Percentiles rank a stretch among this genome's conserved stretches.
These are phyloP conservation scores for Paraurostyla sp. DNA, from an alignment of 73 alveolate species.

Conservation along the genomic window DNA sequence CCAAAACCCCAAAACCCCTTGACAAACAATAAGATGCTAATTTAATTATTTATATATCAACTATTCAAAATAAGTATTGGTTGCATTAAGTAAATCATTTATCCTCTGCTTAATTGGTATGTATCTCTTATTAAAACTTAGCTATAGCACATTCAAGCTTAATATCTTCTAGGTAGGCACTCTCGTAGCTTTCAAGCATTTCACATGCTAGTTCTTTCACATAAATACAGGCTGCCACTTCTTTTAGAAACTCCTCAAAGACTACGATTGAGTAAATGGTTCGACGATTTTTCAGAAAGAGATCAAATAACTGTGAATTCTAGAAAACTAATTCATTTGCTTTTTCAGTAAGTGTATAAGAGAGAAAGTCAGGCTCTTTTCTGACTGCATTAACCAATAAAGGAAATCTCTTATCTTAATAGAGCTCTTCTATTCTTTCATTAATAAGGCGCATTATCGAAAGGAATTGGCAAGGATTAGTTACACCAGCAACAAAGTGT, in stretches of 20 bases:
- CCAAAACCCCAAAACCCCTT: too few species aligned
- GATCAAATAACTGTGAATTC: neutral
- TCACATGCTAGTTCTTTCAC: constrained; percentile 36
- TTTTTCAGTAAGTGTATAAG: neutral
- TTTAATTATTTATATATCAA: too few species aligned
- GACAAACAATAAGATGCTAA: too few species aligned
- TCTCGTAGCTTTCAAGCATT: constrained; percentile 30
- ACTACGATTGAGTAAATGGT: constrained; percentile 17
- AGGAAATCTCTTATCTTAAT: neutral
- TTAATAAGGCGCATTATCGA: constrained; percentile 12
- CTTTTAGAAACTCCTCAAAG: constrained; percentile 30
- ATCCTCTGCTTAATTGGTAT: too few species aligned
- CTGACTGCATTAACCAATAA: constrained; percentile 27
- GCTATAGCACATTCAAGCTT: constrained; percentile 48
- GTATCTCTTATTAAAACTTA: constrained; percentile 9
- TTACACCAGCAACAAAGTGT: neutral
- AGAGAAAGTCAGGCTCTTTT: constrained; percentile 16
- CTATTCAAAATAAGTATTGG: too few species aligned
- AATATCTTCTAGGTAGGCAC: constrained; percentile 5
- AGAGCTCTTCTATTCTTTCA: constrained; percentile 33
- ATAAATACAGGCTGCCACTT: constrained; percentile 20
- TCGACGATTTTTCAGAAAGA: neutral
- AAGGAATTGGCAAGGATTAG: constrained; percentile 13
- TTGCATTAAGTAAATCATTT: too few species aligned
- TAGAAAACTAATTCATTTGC: neutral